Percentiles rank a stretch among this genome's conserved stretches.
Conservation (phyloP, 2,329 filamentous ascomycete genomes). For the Tolypocladium cylindrosporum region DNA sequence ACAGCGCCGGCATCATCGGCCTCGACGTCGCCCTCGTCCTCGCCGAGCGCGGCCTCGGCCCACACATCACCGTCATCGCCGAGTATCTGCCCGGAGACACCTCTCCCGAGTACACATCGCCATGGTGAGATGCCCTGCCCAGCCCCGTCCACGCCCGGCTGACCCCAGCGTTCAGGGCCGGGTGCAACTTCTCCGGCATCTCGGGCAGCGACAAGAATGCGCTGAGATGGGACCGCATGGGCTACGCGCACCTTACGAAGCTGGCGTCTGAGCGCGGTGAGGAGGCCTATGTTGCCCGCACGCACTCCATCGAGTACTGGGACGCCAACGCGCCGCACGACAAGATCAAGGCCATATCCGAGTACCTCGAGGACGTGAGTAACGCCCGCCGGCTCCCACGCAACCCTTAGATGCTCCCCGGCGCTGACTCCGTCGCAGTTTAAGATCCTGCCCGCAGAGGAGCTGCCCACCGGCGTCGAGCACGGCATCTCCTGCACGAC, state of each 20-base stretch:
- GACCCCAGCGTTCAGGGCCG: conserved; percentile 20
- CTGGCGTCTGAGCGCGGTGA: conserved; percentile 19
- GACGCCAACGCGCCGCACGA: conserved; percentile 25
- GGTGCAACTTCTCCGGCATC: conserved; percentile 34
- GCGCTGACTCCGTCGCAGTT: background rate
- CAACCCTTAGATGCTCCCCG: too few relatives aligned
- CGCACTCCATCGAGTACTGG: conserved; percentile 29
- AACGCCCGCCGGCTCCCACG: too few relatives aligned
- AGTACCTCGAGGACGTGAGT: conserved; percentile 28
- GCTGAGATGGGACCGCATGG: conserved; percentile 28
- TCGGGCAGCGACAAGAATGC: conserved; percentile 30
- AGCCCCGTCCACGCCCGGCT: background rate
- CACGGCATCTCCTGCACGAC: conserved; percentile 26
- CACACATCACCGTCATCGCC: conserved; percentile 24
- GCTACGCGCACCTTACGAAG: conserved; percentile 26
- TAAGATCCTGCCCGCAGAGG: conserved; percentile 5
- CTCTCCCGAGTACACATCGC: conserved; percentile 27
- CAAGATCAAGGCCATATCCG: conserved; percentile 29
- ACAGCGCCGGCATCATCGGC: conserved; percentile 27
- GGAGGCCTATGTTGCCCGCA: conserved; percentile 24
- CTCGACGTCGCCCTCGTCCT: conserved; percentile 27
- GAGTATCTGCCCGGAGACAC: conserved; percentile 31
- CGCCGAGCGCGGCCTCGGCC: conserved; percentile 20
- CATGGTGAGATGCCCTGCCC: conserved; percentile 18
- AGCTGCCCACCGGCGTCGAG: conserved; percentile 20